Conservation (phyloP, 345 rosid species). For the Trapa incisa region DNA sequence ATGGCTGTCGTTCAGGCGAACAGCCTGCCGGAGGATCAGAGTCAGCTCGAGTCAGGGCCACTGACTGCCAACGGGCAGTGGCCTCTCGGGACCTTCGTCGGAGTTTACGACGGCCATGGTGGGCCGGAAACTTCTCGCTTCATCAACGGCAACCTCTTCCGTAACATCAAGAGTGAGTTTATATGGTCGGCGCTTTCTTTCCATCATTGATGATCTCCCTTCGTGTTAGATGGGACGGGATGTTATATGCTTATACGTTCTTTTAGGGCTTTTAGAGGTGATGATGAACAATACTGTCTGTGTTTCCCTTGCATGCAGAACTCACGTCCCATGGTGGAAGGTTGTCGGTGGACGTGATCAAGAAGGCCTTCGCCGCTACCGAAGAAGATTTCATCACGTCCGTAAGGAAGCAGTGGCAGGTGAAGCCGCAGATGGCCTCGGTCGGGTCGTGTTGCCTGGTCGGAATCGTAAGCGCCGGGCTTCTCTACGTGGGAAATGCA, state of each 20-base stretch:
- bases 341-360: slow-evolving; percentile 36
- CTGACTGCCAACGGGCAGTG: slow-evolving; percentile 25
- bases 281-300: no score
- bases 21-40: slow-evolving; percentile 53
- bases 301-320: slow-evolving; percentile 19
- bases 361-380: slow-evolving; percentile 45
- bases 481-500: slow-evolving; percentile 50
- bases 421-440: slow-evolving; percentile 55
- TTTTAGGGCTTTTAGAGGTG: no score
- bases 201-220: no score
- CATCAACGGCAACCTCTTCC: slow-evolving; percentile 41
- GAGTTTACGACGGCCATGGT: slow-evolving; percentile 83
- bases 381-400: slow-evolving; percentile 47
- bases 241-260: no score
- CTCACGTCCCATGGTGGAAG: slow-evolving; percentile 34
- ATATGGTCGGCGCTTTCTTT: no score
- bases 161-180: slow-evolving; percentile 48
- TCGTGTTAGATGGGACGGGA: no score
- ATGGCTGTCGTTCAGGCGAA: slow-evolving; percentile 87
- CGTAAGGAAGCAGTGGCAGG: slow-evolving; percentile 55
- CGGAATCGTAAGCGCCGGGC: slow-evolving; percentile 56
- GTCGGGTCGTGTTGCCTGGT: slow-evolving; percentile 75
- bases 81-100: slow-evolving; percentile 55
- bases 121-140: slow-evolving; percentile 67
- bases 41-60: slow-evolving; percentile 84